Conservation (phyloP, 345 rosid species). For the Syzygium grande region DNA sequence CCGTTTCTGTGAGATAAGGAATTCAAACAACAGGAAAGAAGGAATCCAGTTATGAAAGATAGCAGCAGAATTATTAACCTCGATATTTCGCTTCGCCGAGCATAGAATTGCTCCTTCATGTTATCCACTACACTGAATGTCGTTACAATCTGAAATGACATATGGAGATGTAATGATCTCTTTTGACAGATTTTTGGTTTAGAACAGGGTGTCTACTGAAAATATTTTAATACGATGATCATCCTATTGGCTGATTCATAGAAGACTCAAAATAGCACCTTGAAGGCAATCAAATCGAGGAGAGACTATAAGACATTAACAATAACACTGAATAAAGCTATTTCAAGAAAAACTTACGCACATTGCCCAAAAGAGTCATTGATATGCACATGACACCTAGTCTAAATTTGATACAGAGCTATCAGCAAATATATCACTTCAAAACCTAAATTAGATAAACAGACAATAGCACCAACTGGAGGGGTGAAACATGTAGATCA, state of each 20-base stretch:
- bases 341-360: background rate
- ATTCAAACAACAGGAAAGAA: background rate
- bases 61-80: conserved; percentile 24
- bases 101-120: conserved; percentile 75
- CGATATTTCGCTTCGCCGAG: conserved; percentile 35
- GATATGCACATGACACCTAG: background rate
- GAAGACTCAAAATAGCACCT: background rate
- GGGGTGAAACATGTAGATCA: background rate
- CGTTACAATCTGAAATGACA: conserved; percentile 57
- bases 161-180: background rate
- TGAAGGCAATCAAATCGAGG: background rate
- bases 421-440: background rate
- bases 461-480: background rate
- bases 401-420: background rate
- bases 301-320: background rate
- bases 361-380: background rate
- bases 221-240: background rate
- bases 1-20: background rate
- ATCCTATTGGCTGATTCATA: background rate
- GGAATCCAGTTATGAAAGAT: background rate
- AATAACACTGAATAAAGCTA: background rate
- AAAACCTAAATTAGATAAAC: background rate
- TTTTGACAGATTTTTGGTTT: background rate
- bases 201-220: background rate
- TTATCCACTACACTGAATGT: conserved; percentile 90